Conservation (phyloP, 257 asterid species). For the Craterostigma plantagineum region DNA sequence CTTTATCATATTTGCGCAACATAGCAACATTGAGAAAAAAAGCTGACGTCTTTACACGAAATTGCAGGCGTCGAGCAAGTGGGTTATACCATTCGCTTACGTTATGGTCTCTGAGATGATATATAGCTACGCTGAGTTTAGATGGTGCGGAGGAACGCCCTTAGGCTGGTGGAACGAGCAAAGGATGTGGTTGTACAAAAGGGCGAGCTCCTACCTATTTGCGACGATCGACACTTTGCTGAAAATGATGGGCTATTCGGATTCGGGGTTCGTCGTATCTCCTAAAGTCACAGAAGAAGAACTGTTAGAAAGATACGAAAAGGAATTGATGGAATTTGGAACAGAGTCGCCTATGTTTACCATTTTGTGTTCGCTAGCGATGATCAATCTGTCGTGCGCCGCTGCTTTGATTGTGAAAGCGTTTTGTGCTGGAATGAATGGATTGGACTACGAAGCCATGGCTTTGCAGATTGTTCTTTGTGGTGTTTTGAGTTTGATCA, state of each 20-base stretch:
- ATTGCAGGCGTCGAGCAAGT: conserved; percentile 33
- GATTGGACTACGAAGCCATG: conserved; percentile 9
- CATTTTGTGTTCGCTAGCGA: conserved; percentile 31
- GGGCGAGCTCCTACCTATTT: conserved; percentile 48
- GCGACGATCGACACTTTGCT: conserved; percentile 29
- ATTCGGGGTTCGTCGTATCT: conserved; percentile 32
- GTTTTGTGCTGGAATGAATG: conserved; percentile 4
- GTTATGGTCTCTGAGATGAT: conserved; percentile 19
- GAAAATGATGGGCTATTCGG: conserved; percentile 27
- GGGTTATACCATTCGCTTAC: conserved; percentile 50
- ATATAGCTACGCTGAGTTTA: conserved; percentile 28
- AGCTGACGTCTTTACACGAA: neutral
- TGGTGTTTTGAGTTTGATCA: conserved; percentile 31
- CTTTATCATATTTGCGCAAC: too few species aligned
- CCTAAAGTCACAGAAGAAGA: conserved; percentile 43
- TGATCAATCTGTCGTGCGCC: conserved; percentile 43
- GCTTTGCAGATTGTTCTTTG: conserved; percentile 33
- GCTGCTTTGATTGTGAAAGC: conserved; percentile 9
- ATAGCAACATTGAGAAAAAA: too few species aligned
- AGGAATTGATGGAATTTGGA: conserved; percentile 73
- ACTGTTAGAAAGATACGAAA: conserved; percentile 28
- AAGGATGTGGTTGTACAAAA: conserved; percentile 70
- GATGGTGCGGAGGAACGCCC: conserved; percentile 36
- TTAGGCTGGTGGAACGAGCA: conserved; percentile 78
- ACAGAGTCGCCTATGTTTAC: conserved; percentile 30